Evolutionary conservation across 768 basidiomycete species (phyloP).

Genomic region (Xerocomellus amylosporus): DNA sequence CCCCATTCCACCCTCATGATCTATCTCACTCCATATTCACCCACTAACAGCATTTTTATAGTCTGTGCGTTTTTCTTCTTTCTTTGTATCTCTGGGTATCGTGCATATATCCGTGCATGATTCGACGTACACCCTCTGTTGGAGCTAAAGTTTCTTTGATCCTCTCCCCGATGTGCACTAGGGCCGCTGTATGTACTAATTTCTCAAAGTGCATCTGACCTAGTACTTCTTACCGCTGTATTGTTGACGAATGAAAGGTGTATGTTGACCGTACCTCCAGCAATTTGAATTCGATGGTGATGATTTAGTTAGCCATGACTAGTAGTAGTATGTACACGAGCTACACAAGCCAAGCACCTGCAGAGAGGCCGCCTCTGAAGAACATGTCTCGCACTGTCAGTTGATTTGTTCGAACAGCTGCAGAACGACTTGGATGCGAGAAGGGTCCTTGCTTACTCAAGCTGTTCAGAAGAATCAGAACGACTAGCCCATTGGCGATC

Average conservation of each 20-base stretch:
- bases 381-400: no score
- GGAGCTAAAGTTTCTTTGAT: slow-evolving; percentile 2
- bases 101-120: slow-evolving; percentile 25
- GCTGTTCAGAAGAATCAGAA: no score
- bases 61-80: background rate
- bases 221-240: slow-evolving; percentile 14
- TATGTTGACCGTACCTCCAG: slow-evolving; percentile 5
- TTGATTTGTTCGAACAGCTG: no score
- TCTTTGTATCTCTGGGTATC: slow-evolving; percentile 22
- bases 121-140: slow-evolving; percentile 9
- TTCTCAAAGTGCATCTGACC: slow-evolving; percentile 4
- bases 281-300: background rate
- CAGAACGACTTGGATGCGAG: no score
- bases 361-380: no score
- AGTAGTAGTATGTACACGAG: no score
- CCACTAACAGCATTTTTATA: slow-evolving; percentile 14
- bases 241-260: slow-evolving; percentile 11
- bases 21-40: slow-evolving; percentile 8
- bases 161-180: background rate
- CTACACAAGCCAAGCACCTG: no score
- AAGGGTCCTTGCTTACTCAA: no score
- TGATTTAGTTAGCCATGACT: no score
- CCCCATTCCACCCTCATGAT: slow-evolving; percentile 5
- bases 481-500: no score
- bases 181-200: slow-evolving; percentile 3